Conservation (phyloP, 306 rosid genomes). For the Pyrus betulifolia region DNA sequence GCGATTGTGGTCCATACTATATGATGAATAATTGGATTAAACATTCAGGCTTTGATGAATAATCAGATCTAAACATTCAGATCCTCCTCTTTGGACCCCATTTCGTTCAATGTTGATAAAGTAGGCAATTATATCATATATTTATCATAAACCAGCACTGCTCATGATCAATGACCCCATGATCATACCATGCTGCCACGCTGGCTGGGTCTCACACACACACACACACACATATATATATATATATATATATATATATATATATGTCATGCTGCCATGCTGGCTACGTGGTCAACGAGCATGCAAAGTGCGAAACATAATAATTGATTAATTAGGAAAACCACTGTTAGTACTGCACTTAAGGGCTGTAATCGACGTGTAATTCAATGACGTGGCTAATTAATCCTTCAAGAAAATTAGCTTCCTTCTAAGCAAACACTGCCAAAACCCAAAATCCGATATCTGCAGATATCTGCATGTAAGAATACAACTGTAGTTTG, state of each 20-base stretch:
- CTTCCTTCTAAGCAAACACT: slow-evolving; percentile 25
- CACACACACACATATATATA: too few species aligned
- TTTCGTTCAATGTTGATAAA: background rate
- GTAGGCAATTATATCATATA: slow-evolving; percentile 12
- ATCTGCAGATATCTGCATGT: background rate
- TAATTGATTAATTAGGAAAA: background rate
- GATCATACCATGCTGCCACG: background rate
- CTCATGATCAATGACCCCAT: background rate
- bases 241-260: too few species aligned
- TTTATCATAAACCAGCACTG: slow-evolving; percentile 25
- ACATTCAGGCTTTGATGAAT: background rate
- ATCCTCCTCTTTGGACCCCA: background rate
- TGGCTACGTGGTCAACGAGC: slow-evolving; percentile 17
- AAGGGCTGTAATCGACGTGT: slow-evolving; percentile 19
- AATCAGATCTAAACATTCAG: background rate
- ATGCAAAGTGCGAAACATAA: background rate
- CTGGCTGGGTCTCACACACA: background rate
- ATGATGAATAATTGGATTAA: too few species aligned
- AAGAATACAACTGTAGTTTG: slow-evolving; percentile 26
- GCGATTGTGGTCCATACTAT: too few species aligned
- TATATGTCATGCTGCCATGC: background rate
- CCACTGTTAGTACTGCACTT: slow-evolving; percentile 13
- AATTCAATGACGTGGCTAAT: slow-evolving; percentile 8
- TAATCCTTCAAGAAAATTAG: background rate
- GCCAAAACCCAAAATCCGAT: background rate